Base-by-base conservation (phyloP, 768 basidiomycete genomes). In the Mycena alexandri region DNA sequence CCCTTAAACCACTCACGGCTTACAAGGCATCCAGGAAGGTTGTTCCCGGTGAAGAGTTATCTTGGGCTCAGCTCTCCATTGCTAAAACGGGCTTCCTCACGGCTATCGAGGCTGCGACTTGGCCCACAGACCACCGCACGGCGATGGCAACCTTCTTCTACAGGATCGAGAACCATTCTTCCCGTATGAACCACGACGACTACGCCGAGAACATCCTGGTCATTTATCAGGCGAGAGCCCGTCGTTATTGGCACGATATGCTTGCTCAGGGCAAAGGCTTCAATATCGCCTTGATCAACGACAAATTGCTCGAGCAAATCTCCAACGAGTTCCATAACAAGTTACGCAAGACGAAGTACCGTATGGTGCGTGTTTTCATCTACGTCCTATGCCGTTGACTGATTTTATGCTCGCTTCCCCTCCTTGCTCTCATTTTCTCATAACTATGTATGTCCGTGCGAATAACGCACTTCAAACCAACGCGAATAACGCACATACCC, bases 21-120 rank as follows among this genome's bases (percentile, higher is more conserved):
- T 54, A 70, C 53, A 69, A 69, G 19, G 67, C 75, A 0, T 78
- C 75, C 1, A 43, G 22, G 9, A 58, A 69, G 5, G 71, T 51
- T 0, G 29, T 68, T 0, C 44, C n/a, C 0, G 73, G 77, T 63
- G 62, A 70, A 0, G 48, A 74, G 0, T 69, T 78, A 13, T n/a
- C 68, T 2, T 74, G 73, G 62, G 12, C 21, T 0, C 71, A 78
- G 6, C 70, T 78, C 21, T 34, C 70, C 0, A 41, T 72, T 0
- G 77, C 68, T 0, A 73, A 71, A 12, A 69, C 65, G 11, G 33
- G 16, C 11, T 36, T 62, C 14, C 46, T 73, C 13, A 19, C 43
- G 1, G 60, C 21, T 0, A 44, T 62, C n/a, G 61, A 29, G 19
- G 52, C 12, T 9, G 51, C 52, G 11, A n/a, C n/a, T 0, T 70